Evolutionary conservation across 2,329 filamentous ascomycete genomes (phyloP), one percentile per base, ranked within the genome.

Genomic region (Fusarium penzigii): DNA sequence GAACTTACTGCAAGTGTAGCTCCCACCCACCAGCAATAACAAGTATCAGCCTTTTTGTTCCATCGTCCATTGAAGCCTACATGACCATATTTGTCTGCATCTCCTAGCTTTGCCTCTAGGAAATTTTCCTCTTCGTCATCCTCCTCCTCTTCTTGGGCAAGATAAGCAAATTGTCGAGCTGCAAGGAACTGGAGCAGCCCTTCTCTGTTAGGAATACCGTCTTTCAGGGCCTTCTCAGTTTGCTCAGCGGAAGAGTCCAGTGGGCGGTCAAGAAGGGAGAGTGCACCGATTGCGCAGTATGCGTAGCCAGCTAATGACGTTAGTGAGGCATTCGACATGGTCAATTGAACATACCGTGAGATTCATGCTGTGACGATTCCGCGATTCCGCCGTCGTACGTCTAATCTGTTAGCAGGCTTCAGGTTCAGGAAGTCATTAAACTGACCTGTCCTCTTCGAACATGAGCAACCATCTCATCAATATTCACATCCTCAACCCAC

Each of bases 31-130:
- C 93, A 99, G 17, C 85, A 88, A 71, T 99, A 99, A 73, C 94
- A 99, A 1, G 94, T 97, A 72, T 99, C 94, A 10, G 90, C 89
- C 44, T 87, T 81, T 71, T 99, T 99, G 75, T 96, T 97, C 68
- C 84, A 86, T 45, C 94, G 85, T 25, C 94, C 94, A 65, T 95
- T 96, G 73, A 95, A 92, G 10, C 92, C 94, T 2, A 90, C 81
- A 65, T 80, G 82, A 10, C 75, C 71, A 17, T 57, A 66, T 4
- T 43, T 53, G 4, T 70, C 65, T 11, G 69, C 65, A 1, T 66
- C 63, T 1, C 70, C 70, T n/a, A 77, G 61, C 44, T 68, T 63
- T 1, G 65, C 48, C 52, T 71, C 62, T 25, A 72, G 55, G n/a
- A 68, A 67, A 39, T 73, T 74, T 2, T 75, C 72, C 12, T 74